Base-by-base conservation (phyloP, 768 basidiomycete genomes). In the Dacryopinax spathularia region DNA sequence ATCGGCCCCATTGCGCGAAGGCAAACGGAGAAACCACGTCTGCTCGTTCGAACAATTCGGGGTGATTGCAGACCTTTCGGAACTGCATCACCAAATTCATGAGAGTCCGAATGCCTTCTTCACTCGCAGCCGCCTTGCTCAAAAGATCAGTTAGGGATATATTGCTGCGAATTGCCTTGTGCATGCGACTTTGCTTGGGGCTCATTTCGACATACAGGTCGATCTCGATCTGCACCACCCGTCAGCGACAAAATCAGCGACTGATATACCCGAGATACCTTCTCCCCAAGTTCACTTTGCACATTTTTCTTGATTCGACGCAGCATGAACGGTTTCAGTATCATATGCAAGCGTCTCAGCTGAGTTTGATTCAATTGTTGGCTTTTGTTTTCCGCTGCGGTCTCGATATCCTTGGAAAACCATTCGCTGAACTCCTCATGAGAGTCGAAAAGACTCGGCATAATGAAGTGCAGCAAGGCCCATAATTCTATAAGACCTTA, bases 21-120 rank as follows among this genome's bases (percentile, higher is more conserved):
- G 94, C 88, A 73, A 90, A 91, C 0, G 96, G 94, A 0, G 94
- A 88, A 10, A 88, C 81, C 39, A 99, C 94, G 72, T 98, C 96
- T 29, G 94, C 94, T 16, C 96, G 84, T 73, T 98, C 93, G 72
- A 99, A 99, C 31, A 99, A 81, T 72, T 98, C 95, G 0, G 96
- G 96, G 69, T 99, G 96, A 70, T 97, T 98, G 80, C 95, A 98
- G 66, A 95, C 91, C 80, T 99, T 99, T 68, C 96, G 86, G 80
- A 98, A 98, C 73, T 99, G 96, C 96, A 99, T 99, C 66, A 99
- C 96, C 65, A 99, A 81, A 74, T 98, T 99, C 95, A 98, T 98
- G 65, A 99, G 77, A 6, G 92, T 91, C 62, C 91, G 86, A 61
- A 93, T 91, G 33, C 90, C 91, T 68, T 93, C 90, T 5, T 84